A percentile compares a stretch with the other conserved stretches of the same genome.
phyloP scores from a whole-genome alignment of 306 rosid species.

The Lathyrus aphaca region DNA sequence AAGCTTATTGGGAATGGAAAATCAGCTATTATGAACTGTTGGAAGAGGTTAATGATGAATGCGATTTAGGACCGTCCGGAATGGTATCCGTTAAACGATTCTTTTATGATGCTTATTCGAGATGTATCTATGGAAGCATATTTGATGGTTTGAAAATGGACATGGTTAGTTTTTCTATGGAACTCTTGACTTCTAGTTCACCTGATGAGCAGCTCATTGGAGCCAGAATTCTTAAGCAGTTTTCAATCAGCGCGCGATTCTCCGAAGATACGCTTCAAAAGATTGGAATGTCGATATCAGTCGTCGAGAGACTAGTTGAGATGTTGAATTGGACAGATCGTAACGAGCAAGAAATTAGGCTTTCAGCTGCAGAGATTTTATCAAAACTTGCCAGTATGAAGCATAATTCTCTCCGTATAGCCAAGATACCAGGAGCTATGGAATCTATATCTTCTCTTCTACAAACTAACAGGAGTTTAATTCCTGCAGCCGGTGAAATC shows the following conservation, averaged over 20 bases:
- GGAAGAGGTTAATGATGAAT: slow-evolving; percentile 71
- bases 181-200: slow-evolving; percentile 71
- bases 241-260: slow-evolving; percentile 49
- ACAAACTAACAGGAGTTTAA: slow-evolving; percentile 55
- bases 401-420: slow-evolving; percentile 81
- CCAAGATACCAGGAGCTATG: slow-evolving; percentile 89
- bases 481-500: slow-evolving; percentile 70
- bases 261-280: slow-evolving; percentile 84
- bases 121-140: slow-evolving; percentile 78
- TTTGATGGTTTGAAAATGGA: slow-evolving; percentile 97
- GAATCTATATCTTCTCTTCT: slow-evolving; percentile 89
- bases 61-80: slow-evolving; percentile 71
- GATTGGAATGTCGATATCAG: slow-evolving; percentile 65
- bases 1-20: slow-evolving; percentile 81
- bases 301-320: slow-evolving; percentile 85
- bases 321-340: slow-evolving; percentile 87
- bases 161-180: slow-evolving; percentile 78
- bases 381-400: slow-evolving; percentile 76
- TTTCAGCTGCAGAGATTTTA: slow-evolving; percentile 74
- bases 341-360: slow-evolving; percentile 74
- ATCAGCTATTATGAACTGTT: slow-evolving; percentile 59
- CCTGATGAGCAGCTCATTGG: slow-evolving; percentile 92
- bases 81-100: slow-evolving; percentile 67
- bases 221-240: slow-evolving; percentile 66
- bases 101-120: slow-evolving; percentile 94